These are phyloP conservation scores for Alternaria tenuissima DNA, from an alignment of 2,329 filamentous ascomycete species.

Conservation along the genomic window DNA sequence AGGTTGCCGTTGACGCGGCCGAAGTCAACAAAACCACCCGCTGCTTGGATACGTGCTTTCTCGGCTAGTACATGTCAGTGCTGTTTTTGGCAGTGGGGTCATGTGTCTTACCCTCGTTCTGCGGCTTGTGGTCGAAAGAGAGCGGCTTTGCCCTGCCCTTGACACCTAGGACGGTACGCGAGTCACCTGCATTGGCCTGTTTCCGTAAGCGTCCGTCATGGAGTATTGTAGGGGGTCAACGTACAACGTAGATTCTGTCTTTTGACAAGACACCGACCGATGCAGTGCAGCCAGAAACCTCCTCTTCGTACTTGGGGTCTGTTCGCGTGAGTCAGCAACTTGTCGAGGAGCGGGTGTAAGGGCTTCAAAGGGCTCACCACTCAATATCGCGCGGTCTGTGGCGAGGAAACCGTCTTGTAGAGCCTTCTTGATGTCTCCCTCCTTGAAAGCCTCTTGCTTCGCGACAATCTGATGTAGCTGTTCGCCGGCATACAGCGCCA, in stretches of 20 bases:
- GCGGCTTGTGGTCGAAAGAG: slow-evolving; percentile 99
- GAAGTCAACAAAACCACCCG: slow-evolving; percentile 97
- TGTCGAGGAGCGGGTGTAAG: slow-evolving; percentile 10
- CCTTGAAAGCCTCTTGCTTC: slow-evolving; percentile 93
- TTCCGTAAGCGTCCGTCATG: slow-evolving; percentile 23
- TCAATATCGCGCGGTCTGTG: slow-evolving; percentile 93
- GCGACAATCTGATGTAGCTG: slow-evolving; percentile 93
- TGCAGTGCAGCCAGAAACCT: slow-evolving; percentile 97
- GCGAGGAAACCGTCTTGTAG: slow-evolving; percentile 97
- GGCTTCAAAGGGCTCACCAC: slow-evolving; percentile 67
- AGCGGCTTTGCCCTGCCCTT: slow-evolving; percentile 97
- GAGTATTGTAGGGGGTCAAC: slow-evolving; percentile 53
- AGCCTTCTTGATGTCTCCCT: slow-evolving; percentile 91
- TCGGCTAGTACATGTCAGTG: slow-evolving; percentile 69
- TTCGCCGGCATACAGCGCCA: slow-evolving; percentile 90
- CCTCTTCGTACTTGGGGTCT: slow-evolving; percentile 98
- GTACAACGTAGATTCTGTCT: slow-evolving; percentile 93
- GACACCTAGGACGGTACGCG: slow-evolving; percentile 90
- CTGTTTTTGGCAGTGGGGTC: neutral
- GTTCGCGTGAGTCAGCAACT: slow-evolving; percentile 42
- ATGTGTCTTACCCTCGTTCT: slow-evolving; percentile 79
- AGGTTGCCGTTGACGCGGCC: slow-evolving; percentile 98
- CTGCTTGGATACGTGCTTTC: slow-evolving; percentile 93
- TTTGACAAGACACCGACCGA: slow-evolving; percentile 88
- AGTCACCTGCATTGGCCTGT: slow-evolving; percentile 96